These are phyloP conservation scores for Rubia tinctorum DNA, from an alignment of 305 asterid genomes.

Conservation along the genomic window DNA sequence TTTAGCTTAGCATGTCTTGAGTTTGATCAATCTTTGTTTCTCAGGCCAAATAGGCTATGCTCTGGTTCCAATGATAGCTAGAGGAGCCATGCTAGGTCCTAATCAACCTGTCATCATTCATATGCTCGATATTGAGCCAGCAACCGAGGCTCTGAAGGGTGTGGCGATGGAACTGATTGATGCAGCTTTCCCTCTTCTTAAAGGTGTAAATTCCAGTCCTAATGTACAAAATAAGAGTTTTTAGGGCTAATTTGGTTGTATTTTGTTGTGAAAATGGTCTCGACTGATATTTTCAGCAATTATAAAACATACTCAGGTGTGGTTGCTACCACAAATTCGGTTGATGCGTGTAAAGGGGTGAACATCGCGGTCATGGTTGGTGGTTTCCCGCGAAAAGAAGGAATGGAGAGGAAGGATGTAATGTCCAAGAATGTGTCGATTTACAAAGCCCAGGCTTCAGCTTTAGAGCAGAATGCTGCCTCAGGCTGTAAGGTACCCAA, in stretches of 20 bases:
- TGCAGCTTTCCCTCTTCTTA: slow-evolving; percentile 85
- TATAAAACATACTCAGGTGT: slow-evolving; percentile 34
- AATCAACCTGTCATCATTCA: slow-evolving; percentile 83
- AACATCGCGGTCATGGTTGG: slow-evolving; percentile 71
- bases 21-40: slow-evolving; percentile 2
- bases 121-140: slow-evolving; percentile 73
- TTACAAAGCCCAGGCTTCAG: slow-evolving; percentile 79
- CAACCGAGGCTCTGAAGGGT: slow-evolving; percentile 53
- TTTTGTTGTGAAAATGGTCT: background rate
- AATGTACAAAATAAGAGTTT: background rate
- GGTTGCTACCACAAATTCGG: slow-evolving; percentile 68
- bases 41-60: slow-evolving; percentile 94
- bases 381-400: slow-evolving; percentile 70
- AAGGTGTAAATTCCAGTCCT: slow-evolving; percentile 33
- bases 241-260: background rate
- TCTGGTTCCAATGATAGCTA: slow-evolving; percentile 80
- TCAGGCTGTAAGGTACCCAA: slow-evolving; percentile 70
- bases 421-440: slow-evolving; percentile 73
- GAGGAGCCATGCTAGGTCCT: slow-evolving; percentile 79
- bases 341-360: slow-evolving; percentile 68
- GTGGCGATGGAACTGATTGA: slow-evolving; percentile 79
- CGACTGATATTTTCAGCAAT: background rate
- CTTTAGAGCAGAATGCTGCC: slow-evolving; percentile 70
- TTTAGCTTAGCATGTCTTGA: background rate
- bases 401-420: slow-evolving; percentile 85